These are phyloP conservation scores for Paracoccidioides lutzii DNA, from an alignment of 2,329 filamentous ascomycete species.

Conservation along the genomic window DNA sequence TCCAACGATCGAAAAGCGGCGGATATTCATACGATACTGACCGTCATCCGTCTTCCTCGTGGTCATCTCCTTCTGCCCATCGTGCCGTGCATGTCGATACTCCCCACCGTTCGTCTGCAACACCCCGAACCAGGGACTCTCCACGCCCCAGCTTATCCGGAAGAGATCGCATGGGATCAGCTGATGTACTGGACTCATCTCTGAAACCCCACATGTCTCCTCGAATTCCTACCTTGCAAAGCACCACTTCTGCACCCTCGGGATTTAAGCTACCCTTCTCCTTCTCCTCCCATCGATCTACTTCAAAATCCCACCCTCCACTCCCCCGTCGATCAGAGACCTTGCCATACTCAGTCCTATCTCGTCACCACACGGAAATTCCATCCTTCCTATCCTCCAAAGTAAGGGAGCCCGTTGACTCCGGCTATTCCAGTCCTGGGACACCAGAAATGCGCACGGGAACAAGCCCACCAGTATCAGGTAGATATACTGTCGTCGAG, in stretches of 20 bases:
- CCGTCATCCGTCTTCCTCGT: constrained; percentile 19
- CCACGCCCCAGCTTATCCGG: constrained; percentile 6
- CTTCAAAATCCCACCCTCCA: constrained; percentile 22
- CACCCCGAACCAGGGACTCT: constrained; percentile 16
- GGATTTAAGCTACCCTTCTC: constrained; percentile 9
- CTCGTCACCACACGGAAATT: constrained; percentile 14
- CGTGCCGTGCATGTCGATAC: constrained; percentile 22
- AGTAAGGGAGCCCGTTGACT: constrained; percentile 27
- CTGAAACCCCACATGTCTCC: constrained; percentile 20
- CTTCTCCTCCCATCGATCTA: constrained; percentile 19
- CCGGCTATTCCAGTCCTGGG: constrained; percentile 34
- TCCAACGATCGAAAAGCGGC: constrained; percentile 21
- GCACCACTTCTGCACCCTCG: constrained; percentile 23
- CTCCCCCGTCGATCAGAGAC: constrained; percentile 20
- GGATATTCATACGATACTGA: constrained; percentile 9
- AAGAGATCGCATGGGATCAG: constrained; percentile 13
- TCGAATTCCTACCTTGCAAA: constrained; percentile 24
- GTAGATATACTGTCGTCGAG: constrained; percentile 22
- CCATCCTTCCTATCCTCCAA: constrained; percentile 24
- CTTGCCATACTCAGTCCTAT: constrained; percentile 18
- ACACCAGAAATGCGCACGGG: constrained; percentile 28
- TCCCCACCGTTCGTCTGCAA: constrained; percentile 19
- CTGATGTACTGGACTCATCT: constrained; percentile 22
- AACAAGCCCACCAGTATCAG: constrained; percentile 22
- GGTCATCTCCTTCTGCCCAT: constrained; percentile 20